Percentiles rank a stretch among this genome's conserved stretches.
Evolutionary conservation across 805 yeast genomes (phyloP).

Genomic region (Schwanniomyces pseudopolymorphus): DNA sequence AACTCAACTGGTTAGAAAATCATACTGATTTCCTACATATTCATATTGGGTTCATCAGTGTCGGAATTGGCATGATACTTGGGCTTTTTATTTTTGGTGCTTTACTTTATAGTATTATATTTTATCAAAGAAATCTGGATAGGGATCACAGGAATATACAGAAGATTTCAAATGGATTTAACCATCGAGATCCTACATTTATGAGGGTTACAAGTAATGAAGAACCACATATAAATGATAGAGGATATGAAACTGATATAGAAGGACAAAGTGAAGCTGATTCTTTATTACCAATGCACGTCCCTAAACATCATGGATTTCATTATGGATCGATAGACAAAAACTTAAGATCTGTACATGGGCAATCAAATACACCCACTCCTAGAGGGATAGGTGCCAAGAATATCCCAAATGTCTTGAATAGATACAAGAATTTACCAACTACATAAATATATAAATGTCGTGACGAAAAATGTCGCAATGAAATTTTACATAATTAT

Average conservation of each 20-base stretch:
- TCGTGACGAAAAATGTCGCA: background rate
- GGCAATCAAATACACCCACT: conserved; percentile 1
- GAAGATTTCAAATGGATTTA: background rate
- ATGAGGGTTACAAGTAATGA: conserved; percentile 37
- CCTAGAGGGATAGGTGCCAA: conserved; percentile 26
- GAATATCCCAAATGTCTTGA: conserved; percentile 18
- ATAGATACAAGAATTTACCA: conserved; percentile 19
- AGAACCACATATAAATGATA: conserved; percentile 29
- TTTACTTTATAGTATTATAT: conserved; percentile 19
- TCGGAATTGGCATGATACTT: conserved; percentile 63
- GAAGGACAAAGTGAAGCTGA: conserved; percentile 36
- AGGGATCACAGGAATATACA: too few relatives aligned
- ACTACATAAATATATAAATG: conserved; percentile 1
- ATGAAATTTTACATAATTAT: background rate
- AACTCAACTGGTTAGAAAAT: conserved; percentile 59
- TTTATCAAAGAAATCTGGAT: conserved; percentile 11
- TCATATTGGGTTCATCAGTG: conserved; percentile 65
- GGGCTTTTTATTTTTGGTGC: conserved; percentile 49
- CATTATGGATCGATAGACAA: conserved; percentile 17
- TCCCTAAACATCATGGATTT: conserved; percentile 11
- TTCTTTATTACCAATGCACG: conserved; percentile 25
- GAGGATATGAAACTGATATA: conserved; percentile 45
- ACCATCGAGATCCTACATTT: conserved; percentile 10
- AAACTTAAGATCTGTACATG: background rate
- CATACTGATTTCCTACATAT: conserved; percentile 49